These are phyloP conservation scores for Malus hybrid DNA, from an alignment of 331 rosid genomes.

Conservation along the genomic window DNA sequence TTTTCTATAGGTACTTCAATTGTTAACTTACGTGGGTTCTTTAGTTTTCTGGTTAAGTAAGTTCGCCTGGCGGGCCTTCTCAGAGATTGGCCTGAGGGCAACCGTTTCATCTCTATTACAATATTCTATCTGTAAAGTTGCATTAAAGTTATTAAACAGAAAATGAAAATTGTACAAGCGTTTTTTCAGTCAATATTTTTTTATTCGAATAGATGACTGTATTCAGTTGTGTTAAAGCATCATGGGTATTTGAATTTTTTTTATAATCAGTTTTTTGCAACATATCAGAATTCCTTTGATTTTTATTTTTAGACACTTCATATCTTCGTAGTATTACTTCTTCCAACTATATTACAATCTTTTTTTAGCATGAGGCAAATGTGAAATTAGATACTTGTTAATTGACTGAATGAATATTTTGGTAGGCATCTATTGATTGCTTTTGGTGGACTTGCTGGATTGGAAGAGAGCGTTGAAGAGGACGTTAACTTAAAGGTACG, in stretches of 20 bases:
- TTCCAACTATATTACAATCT: neutral
- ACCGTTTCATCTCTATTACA: neutral
- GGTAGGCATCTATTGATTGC: conserved; percentile 84
- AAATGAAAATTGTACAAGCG: neutral
- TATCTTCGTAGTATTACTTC: neutral
- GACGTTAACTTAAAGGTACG: conserved; percentile 64
- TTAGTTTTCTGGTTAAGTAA: neutral
- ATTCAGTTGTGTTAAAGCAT: neutral
- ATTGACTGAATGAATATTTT: conserved; percentile 19
- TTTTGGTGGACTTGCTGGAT: conserved; percentile 98
- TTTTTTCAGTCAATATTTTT: too few species aligned
- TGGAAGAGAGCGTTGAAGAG: conserved; percentile 95
- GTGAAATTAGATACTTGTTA: neutral
- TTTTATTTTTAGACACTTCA: neutral
- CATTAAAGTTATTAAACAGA: neutral
- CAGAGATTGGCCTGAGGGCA: neutral
- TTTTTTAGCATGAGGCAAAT: neutral
- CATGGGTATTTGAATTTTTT: neutral
- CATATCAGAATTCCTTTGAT: neutral
- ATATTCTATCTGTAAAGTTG: neutral
- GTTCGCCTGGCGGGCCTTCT: neutral
- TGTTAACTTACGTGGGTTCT: neutral
- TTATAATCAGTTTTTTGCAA: neutral
- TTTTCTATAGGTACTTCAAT: neutral
- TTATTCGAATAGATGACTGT: too few species aligned